Evolutionary conservation across 306 rosid species (phyloP), one percentile per base, ranked within the genome.

Genomic region (Amphicarpaea edgeworthii): DNA sequence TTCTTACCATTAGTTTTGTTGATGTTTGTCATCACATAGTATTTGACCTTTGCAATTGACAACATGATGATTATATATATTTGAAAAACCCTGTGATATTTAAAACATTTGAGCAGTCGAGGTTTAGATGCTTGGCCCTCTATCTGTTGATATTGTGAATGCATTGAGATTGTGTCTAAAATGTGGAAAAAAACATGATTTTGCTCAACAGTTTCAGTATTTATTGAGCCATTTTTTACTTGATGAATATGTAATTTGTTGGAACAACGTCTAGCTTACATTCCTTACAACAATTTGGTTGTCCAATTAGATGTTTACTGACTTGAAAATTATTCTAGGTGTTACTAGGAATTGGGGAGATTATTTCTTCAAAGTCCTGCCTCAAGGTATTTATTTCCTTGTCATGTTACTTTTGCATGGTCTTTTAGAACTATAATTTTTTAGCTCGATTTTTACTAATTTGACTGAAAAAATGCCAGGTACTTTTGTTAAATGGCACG

Each of bases 311-410:
- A 30, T 70, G 51, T 73, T 49, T 66, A 41, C 79, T 76, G 82
- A 60, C 53, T 32, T 32, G 12, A 58, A 28, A n/a, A 2, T 20
- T 79, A 54, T 71, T 68, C 30, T 78, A 94, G 98, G 98, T 94
- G 54, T 86, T 94, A 58, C 90, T 90, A 47, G 90, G 96, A 69
- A 81, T 94, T 85, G 97, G 98, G 68, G 98, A 94, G 84, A 84
- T 82, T 67, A 87, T 94, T 80, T 90, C 95, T 68, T 90, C 97
- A 75, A 89, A 93, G 85, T 87, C 96, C 84, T 94, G 95, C 86
- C 91, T 86, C 53, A 94, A 94, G 96, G 98, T 91, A 82, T 69
- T 32, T 91, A 82, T 69, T 32, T 77, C 46, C 76, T 51, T 68
- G 53, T 79, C 61, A 49, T 72, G 47, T 68, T 60, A 40, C 64